Evolutionary conservation across 2,329 filamentous ascomycete species (phyloP), one percentile per base, ranked within the genome.

Genomic region (Paecilomyces formosus): DNA sequence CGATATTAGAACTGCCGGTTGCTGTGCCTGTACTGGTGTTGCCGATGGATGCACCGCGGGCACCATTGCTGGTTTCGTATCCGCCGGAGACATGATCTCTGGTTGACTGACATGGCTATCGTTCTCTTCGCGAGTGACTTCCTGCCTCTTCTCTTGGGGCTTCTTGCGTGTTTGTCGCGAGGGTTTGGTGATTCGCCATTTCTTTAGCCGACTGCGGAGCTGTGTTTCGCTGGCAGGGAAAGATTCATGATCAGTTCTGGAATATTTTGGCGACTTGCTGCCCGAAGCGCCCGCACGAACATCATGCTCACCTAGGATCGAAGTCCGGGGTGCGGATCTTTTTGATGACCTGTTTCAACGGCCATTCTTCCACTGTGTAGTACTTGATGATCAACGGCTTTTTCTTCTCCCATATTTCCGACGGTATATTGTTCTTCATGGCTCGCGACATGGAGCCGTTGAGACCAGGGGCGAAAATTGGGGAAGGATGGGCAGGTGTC

Each of bases 321-420:
- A 76, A 77, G 57, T 75, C 70, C 22, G 71, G 67, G 5, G 72
- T 72, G 15, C 75, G 73, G 39, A 77, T 75, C 63, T 75, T 70
- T 62, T 77, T 76, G 57, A 76, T 77, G 55, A 77, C 75, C 57
- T 77, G 74, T 58, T 77, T 76, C 55, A 77, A 64, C 4, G 75
- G 75, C 74, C 74, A 77, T 71, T 77, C 74, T 57, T 77, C 74
- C 28, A 76, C 74, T 65, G 74, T 76, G 57, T 77, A 77, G 50
- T 76, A 61, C 35, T 70, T 71, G 51, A 73, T 69, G 62, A 77
- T 77, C 61, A 76, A 62, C 2, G 68, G 65, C 58, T 72, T 76
- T 62, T 76, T 77, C 65, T 70, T 74, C 66, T 77, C 75, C 75
- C 75, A 77, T 33, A 76, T 71, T 55, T 76, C 74, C 3, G 75